These are phyloP conservation scores for Parastagonospora avenae DNA, from an alignment of 2,329 filamentous ascomycete genomes.

Conservation along the genomic window DNA sequence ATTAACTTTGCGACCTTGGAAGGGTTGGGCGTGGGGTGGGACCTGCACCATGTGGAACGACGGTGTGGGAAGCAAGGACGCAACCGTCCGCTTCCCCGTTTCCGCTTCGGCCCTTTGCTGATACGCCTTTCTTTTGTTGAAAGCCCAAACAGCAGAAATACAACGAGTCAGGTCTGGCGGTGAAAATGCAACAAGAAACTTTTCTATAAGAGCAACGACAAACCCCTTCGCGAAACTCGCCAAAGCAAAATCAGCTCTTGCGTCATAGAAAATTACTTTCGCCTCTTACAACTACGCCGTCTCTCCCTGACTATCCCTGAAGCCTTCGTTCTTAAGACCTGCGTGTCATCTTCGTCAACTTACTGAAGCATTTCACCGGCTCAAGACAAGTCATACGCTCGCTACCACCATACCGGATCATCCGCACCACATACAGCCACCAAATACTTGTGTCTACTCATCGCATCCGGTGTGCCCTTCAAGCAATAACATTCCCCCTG, in stretches of 20 bases:
- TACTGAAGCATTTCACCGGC: conserved; percentile 7
- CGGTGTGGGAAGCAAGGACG: conserved; percentile 38
- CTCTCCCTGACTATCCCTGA: conserved; percentile 6
- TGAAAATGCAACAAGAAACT: conserved; percentile 16
- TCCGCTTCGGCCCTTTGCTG: conserved; percentile 23
- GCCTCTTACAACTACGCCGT: conserved; percentile 8
- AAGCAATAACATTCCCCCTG: conserved; percentile 17
- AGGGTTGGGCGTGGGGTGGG: conserved; percentile 38
- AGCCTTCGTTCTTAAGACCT: conserved; percentile 12
- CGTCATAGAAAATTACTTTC: conserved; percentile 4
- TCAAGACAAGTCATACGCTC: conserved; percentile 1
- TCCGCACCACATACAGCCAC: conserved; percentile 16
- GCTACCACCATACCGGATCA: conserved; percentile 23
- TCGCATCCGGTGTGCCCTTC: background rate
- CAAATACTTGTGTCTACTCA: background rate
- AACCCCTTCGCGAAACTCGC: conserved; percentile 18
- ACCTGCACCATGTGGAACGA: conserved; percentile 36
- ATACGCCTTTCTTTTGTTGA: conserved; percentile 35
- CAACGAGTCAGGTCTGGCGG: conserved; percentile 39
- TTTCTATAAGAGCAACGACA: conserved; percentile 29
- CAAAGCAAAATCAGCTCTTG: conserved; percentile 8
- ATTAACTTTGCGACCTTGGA: conserved; percentile 16
- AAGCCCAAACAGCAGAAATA: conserved; percentile 23
- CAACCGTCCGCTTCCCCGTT: conserved; percentile 38
- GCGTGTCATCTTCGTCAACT: conserved; percentile 5